Conservation (phyloP, 2,329 filamentous ascomycete genomes). For the Colletotrichum endophyticum region DNA sequence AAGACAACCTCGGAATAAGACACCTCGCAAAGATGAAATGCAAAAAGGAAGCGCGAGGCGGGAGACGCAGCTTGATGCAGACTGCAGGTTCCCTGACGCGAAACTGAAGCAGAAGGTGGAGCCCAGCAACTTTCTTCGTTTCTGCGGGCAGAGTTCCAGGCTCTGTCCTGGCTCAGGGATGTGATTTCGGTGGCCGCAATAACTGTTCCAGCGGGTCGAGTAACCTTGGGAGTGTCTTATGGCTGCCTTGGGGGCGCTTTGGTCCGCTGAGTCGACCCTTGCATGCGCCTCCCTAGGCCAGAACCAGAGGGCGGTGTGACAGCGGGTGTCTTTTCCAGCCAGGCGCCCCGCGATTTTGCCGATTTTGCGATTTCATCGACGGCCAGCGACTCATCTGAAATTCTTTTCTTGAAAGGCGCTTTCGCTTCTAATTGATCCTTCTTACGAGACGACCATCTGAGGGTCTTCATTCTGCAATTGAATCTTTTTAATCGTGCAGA, state of each 20-base stretch:
- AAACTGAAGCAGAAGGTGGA: constrained; percentile 11
- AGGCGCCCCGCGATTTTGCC: constrained; percentile 14
- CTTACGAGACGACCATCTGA: neutral
- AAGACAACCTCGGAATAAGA: neutral
- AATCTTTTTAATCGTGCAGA: neutral
- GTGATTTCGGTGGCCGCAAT: constrained; percentile 9
- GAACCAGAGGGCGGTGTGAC: constrained; percentile 7
- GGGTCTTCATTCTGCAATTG: neutral
- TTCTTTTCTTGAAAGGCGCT: neutral
- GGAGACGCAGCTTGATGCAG: constrained; percentile 1
- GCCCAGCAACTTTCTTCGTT: constrained; percentile 2
- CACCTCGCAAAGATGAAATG: neutral
- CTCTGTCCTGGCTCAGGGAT: neutral
- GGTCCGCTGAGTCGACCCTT: neutral
- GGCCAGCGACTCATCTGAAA: neutral
- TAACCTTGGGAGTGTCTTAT: neutral
- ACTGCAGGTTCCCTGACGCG: constrained; percentile 5
- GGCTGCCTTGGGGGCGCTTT: neutral
- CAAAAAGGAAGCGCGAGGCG: neutral
- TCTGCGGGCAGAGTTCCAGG: neutral
- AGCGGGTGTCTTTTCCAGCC: neutral
- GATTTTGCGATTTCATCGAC: neutral
- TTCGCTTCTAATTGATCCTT: neutral
- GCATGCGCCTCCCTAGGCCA: neutral
- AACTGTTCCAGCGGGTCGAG: constrained; percentile 6